Percentiles rank a stretch among this genome's conserved stretches.
Evolutionary conservation across 148 eudicot species (phyloP).

Genomic region (Camellia japonica): DNA sequence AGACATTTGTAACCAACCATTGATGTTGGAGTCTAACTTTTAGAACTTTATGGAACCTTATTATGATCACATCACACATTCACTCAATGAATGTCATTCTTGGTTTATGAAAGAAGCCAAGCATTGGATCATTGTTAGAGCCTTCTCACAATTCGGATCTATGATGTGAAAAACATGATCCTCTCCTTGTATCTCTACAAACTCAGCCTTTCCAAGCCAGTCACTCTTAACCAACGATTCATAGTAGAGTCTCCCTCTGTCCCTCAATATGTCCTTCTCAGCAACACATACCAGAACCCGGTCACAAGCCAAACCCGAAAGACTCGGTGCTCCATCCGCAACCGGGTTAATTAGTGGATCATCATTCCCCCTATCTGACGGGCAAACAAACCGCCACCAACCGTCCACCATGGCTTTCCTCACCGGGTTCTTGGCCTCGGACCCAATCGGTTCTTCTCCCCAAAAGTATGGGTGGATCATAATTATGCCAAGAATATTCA

Average conservation of each 20-base stretch:
- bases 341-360: conserved; percentile 40
- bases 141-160: conserved; percentile 23
- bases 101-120: conserved; percentile 29
- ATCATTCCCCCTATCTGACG: conserved; percentile 25
- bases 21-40: background rate
- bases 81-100: background rate
- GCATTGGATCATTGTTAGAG: conserved; percentile 20
- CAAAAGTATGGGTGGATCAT: conserved; percentile 38
- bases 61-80: background rate
- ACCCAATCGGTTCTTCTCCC: conserved; percentile 34
- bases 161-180: conserved; percentile 44
- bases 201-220: conserved; percentile 23
- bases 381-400: conserved; percentile 39
- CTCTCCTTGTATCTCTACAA: conserved; percentile 23
- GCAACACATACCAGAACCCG: conserved; percentile 32
- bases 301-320: conserved; percentile 6
- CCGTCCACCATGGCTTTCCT: conserved; percentile 32
- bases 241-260: conserved; percentile 29
- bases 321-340: conserved; percentile 15
- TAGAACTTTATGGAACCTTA: background rate
- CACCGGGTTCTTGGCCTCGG: conserved; percentile 22
- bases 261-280: conserved; percentile 30
- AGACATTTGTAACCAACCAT: background rate
- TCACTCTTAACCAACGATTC: conserved; percentile 27
- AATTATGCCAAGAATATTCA: conserved; percentile 21